Evolutionary conservation across 148 eudicot species (phyloP).

Genomic region (Spergularia marina): DNA sequence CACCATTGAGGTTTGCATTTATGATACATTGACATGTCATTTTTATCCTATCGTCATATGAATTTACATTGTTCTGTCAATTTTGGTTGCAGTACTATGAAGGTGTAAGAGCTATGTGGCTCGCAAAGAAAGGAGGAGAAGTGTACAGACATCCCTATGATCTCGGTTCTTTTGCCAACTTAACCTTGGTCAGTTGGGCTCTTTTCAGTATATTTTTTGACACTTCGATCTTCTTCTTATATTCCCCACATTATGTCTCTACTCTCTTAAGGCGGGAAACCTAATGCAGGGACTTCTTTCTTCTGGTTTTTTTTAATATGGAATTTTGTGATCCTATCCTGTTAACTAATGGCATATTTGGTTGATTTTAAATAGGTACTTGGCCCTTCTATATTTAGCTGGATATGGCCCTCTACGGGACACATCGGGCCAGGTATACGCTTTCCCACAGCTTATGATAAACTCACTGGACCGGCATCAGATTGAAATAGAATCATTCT

Average conservation of each 20-base stretch:
- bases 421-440: slow-evolving; percentile 81
- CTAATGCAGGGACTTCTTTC: not conserved
- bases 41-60: not conserved
- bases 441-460: slow-evolving; percentile 59
- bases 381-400: slow-evolving; percentile 70
- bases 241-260: not conserved
- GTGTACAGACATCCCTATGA: slow-evolving; percentile 91
- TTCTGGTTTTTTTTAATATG: not conserved
- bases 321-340: not conserved
- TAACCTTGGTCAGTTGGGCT: slow-evolving; percentile 54
- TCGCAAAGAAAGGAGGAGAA: slow-evolving; percentile 94
- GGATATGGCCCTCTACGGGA: slow-evolving; percentile 63
- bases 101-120: slow-evolving; percentile 98
- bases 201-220: not conserved
- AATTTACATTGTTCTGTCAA: not conserved
- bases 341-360: slow-evolving; percentile 7
- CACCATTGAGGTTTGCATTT: slow-evolving; percentile 75
- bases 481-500: slow-evolving; percentile 13
- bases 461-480: slow-evolving; percentile 24
- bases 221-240: not conserved
- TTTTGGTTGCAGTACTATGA: slow-evolving; percentile 68
- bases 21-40: not conserved
- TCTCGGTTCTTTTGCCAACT: slow-evolving; percentile 76
- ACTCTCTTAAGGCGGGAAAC: too few relatives aligned
- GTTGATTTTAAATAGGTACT: slow-evolving; percentile 46